Conservation (phyloP, 768 basidiomycete genomes). For the Leccinum aurantiacum region DNA sequence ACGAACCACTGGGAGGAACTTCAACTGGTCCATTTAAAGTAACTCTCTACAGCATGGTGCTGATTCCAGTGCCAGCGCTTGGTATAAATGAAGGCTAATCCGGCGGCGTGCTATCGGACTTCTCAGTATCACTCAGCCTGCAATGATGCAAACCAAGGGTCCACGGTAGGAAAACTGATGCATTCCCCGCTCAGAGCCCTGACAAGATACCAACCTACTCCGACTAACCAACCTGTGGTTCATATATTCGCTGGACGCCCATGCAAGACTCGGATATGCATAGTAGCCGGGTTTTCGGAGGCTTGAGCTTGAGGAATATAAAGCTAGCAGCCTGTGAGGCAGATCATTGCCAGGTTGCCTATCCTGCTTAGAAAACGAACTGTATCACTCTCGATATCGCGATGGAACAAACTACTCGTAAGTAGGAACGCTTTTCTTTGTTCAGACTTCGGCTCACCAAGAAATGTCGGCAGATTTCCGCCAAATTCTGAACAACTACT, state of each 20-base stretch:
- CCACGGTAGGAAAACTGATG: background rate
- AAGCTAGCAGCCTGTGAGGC: constrained; percentile 1
- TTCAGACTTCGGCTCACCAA: constrained; percentile 1
- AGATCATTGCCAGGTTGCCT: background rate
- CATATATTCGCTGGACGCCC: background rate
- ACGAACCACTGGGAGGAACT: background rate
- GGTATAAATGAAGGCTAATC: constrained; percentile 2
- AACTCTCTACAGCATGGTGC: constrained; percentile 25
- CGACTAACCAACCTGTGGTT: constrained; percentile 27
- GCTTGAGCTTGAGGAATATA: constrained; percentile 14
- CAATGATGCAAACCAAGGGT: background rate
- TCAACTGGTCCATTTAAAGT: background rate
- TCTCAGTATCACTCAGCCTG: background rate
- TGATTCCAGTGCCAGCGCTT: constrained; percentile 14
- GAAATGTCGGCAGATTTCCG: constrained; percentile 16
- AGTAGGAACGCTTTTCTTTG: background rate
- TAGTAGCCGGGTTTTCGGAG: constrained; percentile 3
- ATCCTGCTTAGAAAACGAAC: background rate
- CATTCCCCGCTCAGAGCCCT: constrained; percentile 1
- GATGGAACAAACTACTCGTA: constrained; percentile 15
- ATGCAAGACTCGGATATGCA: constrained; percentile 9
- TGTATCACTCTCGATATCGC: background rate
- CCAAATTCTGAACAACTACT: constrained; percentile 24
- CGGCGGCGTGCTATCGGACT: background rate
- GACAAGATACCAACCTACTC: constrained; percentile 5